Percentiles rank a stretch among this genome's conserved stretches.
Conservation (phyloP, 208 protist species). For the Acanthamoeba triangularis region DNA sequence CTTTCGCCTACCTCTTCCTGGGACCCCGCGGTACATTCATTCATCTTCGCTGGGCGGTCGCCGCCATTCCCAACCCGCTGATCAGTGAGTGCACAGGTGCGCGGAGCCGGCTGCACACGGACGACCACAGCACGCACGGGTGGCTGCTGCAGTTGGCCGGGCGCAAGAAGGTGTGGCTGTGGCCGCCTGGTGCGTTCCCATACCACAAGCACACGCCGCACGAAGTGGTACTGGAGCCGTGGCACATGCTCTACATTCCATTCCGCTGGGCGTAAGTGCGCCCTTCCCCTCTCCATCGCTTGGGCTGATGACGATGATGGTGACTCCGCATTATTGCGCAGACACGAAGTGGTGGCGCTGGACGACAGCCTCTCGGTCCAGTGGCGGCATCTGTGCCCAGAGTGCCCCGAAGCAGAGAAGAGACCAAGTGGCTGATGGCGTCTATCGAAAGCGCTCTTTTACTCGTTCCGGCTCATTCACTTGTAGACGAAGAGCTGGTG, state of each 20-base stretch:
- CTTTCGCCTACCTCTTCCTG: not conserved
- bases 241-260: slow-evolving; percentile 9
- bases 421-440: not conserved
- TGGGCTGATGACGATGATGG: no score
- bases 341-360: slow-evolving; percentile 2
- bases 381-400: not conserved
- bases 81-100: not conserved
- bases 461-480: not conserved
- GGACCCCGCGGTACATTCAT: not conserved
- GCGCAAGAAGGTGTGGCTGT: slow-evolving; percentile 10
- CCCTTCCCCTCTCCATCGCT: not conserved
- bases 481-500: slow-evolving; percentile 6
- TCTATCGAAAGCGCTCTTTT: no score
- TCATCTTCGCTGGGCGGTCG: not conserved
- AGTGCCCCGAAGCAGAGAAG: not conserved
- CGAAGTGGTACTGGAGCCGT: not conserved
- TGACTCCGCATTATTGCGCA: not conserved
- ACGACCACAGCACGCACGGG: not conserved
- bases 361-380: slow-evolving; percentile 13
- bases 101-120: not conserved
- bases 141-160: not conserved
- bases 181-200: not conserved
- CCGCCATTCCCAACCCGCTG: not conserved
- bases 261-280: not conserved
- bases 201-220: slow-evolving; percentile 4